Percentiles rank a stretch among this genome's conserved stretches.
These are phyloP conservation scores for Xanthoparmelia taractica DNA, from an alignment of 495 filamentous ascomycete genomes.

Conservation along the genomic window DNA sequence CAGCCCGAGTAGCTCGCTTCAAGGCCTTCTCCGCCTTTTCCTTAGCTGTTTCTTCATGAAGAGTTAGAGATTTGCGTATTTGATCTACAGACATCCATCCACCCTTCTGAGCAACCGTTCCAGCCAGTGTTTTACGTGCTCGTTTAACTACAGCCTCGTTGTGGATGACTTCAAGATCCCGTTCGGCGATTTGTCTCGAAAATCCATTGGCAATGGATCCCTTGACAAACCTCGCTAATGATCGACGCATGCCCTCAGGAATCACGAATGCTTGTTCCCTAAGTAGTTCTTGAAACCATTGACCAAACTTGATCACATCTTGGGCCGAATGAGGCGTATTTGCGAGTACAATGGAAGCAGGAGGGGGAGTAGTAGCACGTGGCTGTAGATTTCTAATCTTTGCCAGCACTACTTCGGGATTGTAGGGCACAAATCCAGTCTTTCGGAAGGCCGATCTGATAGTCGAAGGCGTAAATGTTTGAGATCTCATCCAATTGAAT, in stretches of 20 bases:
- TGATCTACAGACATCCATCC: neutral
- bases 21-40: neutral
- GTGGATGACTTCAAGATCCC: neutral
- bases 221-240: neutral
- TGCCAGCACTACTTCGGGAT: neutral
- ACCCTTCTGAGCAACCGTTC: neutral
- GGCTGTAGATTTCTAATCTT: neutral
- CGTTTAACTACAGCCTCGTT: neutral
- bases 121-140: neutral
- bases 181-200: neutral
- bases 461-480: neutral
- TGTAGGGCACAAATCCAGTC: neutral
- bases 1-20: too few species aligned
- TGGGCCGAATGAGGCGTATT: neutral
- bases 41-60: neutral
- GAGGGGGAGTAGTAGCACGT: too few species aligned
- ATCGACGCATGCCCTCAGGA: neutral
- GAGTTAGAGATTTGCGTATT: neutral
- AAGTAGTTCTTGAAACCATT: neutral
- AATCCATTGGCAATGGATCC: neutral
- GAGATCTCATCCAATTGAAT: neutral
- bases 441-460: neutral
- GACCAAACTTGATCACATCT: neutral
- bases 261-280: neutral
- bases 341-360: neutral